Conservation (phyloP, 2,329 filamentous ascomycete species). For the Ceratocystis lukuohia region DNA sequence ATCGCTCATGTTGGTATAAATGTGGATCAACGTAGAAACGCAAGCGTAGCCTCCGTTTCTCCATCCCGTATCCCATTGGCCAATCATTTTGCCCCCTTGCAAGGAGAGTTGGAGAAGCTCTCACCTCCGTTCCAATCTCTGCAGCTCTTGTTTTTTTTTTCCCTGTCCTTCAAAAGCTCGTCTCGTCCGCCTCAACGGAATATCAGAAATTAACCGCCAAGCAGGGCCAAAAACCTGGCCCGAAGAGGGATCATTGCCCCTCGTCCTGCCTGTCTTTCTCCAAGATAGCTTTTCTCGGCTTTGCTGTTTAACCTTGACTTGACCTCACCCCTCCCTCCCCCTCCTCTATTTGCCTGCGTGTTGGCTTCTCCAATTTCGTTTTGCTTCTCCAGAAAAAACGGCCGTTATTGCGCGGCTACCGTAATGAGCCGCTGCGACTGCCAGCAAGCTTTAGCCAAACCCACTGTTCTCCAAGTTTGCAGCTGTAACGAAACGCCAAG, state of each 20-base stretch:
- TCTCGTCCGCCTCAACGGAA: not conserved
- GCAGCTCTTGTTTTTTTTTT: not conserved
- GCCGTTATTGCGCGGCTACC: not conserved
- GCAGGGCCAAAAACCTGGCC: too few species aligned
- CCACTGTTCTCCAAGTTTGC: not conserved
- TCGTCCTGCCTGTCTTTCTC: not conserved
- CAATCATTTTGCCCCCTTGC: not conserved
- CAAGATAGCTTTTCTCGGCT: not conserved
- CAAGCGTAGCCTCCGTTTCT: not conserved
- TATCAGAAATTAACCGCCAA: not conserved
- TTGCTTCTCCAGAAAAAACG: not conserved
- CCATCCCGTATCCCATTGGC: not conserved
- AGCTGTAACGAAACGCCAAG: not conserved
- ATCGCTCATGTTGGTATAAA: too few species aligned
- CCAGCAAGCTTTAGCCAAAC: not conserved
- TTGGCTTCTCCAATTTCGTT: not conserved
- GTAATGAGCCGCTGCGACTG: too few species aligned
- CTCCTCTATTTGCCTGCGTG: not conserved
- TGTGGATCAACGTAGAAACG: not conserved
- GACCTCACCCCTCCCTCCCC: not conserved
- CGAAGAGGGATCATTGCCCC: too few species aligned
- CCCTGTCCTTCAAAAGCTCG: not conserved
- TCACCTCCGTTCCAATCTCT: not conserved
- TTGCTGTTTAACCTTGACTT: not conserved
- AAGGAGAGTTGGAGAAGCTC: not conserved